Base-by-base conservation (phyloP, 495 filamentous ascomycete genomes). In the Annulohypoxylon stygium region DNA sequence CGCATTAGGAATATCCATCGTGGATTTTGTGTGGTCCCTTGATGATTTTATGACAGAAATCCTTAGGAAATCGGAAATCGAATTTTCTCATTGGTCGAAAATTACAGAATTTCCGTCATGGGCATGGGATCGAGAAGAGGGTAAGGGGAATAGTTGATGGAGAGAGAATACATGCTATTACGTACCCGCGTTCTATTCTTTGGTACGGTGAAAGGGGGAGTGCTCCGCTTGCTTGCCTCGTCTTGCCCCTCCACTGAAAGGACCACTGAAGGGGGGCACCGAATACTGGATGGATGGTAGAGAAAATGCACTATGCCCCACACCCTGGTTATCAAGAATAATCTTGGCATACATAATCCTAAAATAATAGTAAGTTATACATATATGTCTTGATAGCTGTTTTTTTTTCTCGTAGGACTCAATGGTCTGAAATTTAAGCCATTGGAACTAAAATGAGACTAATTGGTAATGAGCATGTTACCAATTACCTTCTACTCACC, bases 21-120 rank as follows among this genome's bases (percentile, higher is more conserved):
- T 48, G 25, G 48, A 12, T 62, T 61, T 65, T 51, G 57, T 55
- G 53, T 37, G 51, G 48, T 30, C 53, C 61, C 63, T 55, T 65
- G 48, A 25, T 47, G 25, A 16, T 57, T 69, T 69, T 61, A 37
- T 30, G 41, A 65, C 33, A 57, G 48, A 69, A 78, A 34, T 70
- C 60, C 53, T 48, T 60, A 51, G 48, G 63, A 74, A 64, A 43
- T 57, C 51, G 14, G 51, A 41, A 71, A 48, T 63, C 34, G 26
- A 65, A 66, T 77, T 75, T 75, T 77, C 25, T 76, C n/a, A 77
- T 79, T 79, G 72, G 77, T 64, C 60, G n/a, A 54, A 69, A 74
- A 72, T 77, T 36, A 4, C 11, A 61, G 41, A 75, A 71, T 57
- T 69, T 61, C 73, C 16, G 37, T 30, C 53, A 61, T 50, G 54